Evolutionary conservation across 2,329 filamentous ascomycete species (phyloP).

Genomic region (Paraconiothyrium sp.): DNA sequence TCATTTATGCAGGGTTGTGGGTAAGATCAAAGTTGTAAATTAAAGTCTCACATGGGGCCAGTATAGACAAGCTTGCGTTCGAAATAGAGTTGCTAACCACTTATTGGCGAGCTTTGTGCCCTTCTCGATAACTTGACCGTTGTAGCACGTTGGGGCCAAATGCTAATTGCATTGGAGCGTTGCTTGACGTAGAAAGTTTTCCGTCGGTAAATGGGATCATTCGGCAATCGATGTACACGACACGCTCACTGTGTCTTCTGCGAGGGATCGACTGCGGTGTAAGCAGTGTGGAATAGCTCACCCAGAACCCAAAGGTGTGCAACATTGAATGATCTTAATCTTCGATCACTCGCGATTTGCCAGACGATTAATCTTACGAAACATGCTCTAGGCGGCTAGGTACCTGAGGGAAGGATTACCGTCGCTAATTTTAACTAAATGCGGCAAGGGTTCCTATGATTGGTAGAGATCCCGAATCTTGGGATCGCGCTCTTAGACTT

Average conservation of each 20-base stretch:
- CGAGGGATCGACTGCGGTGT: neutral
- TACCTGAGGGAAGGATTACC: neutral
- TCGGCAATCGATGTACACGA: neutral
- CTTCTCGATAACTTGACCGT: neutral
- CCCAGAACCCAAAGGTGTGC: neutral
- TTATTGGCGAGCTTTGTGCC: neutral
- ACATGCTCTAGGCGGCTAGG: neutral
- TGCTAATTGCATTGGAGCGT: neutral
- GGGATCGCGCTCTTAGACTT: neutral
- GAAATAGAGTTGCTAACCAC: neutral
- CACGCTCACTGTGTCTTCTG: neutral
- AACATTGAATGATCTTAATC: neutral
- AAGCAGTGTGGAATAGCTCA: neutral
- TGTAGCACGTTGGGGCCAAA: neutral
- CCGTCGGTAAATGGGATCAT: neutral
- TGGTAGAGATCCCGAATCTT: neutral
- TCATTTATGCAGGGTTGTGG: neutral
- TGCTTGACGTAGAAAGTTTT: neutral
- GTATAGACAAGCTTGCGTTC: neutral
- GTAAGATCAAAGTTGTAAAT: conserved; percentile 2
- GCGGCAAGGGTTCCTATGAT: neutral
- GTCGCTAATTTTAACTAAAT: neutral
- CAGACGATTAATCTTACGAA: neutral
- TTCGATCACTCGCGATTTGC: neutral
- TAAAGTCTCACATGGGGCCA: conserved; percentile 4